Percentiles rank a stretch among this genome's conserved stretches.
Evolutionary conservation across 2,329 filamentous ascomycete species (phyloP).

Genomic region (Clarireedia paspali): DNA sequence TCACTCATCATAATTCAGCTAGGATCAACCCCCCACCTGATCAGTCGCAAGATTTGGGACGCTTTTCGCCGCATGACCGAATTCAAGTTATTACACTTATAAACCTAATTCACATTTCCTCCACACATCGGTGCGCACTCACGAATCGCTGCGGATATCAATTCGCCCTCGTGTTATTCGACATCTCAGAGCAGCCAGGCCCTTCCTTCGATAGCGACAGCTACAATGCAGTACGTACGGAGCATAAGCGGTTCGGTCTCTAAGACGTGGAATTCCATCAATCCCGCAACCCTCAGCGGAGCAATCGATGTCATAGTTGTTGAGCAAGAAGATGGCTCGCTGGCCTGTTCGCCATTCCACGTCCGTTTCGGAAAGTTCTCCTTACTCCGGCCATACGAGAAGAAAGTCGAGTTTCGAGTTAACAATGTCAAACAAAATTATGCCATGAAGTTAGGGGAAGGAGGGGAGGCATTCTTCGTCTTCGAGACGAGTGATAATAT

Average conservation of each 20-base stretch:
- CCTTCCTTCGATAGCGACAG: background rate
- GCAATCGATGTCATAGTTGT: slow-evolving; percentile 99
- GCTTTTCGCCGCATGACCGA: slow-evolving; percentile 1
- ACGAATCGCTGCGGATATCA: background rate
- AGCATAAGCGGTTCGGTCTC: slow-evolving; percentile 93
- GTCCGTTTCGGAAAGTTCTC: slow-evolving; percentile 99
- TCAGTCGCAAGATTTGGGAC: background rate
- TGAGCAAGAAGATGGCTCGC: slow-evolving; percentile 82
- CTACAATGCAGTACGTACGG: slow-evolving; percentile 89
- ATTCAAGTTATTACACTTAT: background rate
- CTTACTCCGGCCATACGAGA: slow-evolving; percentile 86
- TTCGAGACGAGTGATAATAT: slow-evolving; percentile 92
- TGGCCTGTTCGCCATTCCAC: slow-evolving; percentile 94
- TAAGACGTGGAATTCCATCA: slow-evolving; percentile 99
- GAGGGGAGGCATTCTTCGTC: slow-evolving; percentile 96
- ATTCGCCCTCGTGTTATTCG: slow-evolving; percentile 4
- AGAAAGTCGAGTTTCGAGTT: slow-evolving; percentile 97
- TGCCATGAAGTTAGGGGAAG: slow-evolving; percentile 97
- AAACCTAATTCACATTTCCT: background rate
- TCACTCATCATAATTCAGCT: background rate
- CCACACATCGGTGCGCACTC: background rate
- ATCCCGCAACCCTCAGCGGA: slow-evolving; percentile 91
- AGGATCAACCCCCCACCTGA: slow-evolving; percentile 1
- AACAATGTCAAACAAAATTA: slow-evolving; percentile 89
- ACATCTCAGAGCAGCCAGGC: background rate